These are phyloP conservation scores for Wickerhamomyces ciferrii DNA, from an alignment of 805 yeast species.

Conservation along the genomic window DNA sequence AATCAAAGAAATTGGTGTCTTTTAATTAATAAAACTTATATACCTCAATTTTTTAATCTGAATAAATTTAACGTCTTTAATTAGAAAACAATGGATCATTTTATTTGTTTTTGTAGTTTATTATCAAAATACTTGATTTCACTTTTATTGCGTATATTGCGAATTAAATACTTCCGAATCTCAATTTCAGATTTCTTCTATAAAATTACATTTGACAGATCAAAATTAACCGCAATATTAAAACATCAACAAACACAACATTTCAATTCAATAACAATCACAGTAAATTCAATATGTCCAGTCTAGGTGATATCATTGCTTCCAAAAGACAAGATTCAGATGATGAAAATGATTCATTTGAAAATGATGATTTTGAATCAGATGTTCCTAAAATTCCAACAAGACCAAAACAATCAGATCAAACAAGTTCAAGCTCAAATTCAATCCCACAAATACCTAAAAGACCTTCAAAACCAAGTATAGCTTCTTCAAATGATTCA, in stretches of 20 bases:
- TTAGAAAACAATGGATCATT: not conserved
- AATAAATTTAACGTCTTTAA: not conserved
- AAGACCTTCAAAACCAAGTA: constrained; percentile 10
- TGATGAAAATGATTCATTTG: not conserved
- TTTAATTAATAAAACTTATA: not conserved
- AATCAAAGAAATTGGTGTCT: not conserved
- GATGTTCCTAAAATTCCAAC: not conserved
- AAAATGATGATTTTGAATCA: constrained; percentile 1
- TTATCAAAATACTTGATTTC: too few species aligned
- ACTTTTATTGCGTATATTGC: too few species aligned
- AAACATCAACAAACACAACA: not conserved
- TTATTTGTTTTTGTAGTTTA: not conserved
- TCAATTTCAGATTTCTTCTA: not conserved
- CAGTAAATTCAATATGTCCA: not conserved
- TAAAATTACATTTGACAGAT: constrained; percentile 1
- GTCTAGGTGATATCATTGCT: not conserved
- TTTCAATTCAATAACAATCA: not conserved
- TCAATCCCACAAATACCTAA: constrained; percentile 16
- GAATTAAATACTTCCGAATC: too few species aligned
- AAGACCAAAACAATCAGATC: not conserved
- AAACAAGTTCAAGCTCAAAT: not conserved
- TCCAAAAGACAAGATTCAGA: not conserved
- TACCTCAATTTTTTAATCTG: too few species aligned
- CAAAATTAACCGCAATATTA: not conserved
- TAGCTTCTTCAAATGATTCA: constrained; percentile 6